Base-by-base conservation (phyloP, 139 green algal species). In the Chlamydomonas urium region DNA sequence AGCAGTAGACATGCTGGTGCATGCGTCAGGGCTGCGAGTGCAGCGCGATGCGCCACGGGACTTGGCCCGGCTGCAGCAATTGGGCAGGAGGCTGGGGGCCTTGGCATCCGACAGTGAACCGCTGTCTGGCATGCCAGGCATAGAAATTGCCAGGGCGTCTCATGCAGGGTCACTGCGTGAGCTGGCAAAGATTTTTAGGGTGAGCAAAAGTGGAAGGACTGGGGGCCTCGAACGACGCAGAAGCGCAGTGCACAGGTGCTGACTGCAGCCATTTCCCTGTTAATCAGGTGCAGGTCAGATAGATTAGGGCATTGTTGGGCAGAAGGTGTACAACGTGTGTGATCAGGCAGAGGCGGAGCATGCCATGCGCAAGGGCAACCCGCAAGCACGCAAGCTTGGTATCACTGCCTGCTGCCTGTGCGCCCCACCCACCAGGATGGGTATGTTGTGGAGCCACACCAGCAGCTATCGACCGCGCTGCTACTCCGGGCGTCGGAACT, bases 401-500 rank as follows among this genome's bases (percentile, higher is more conserved):
- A 32, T 24, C 3, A n/a, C 21, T 70, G 33, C 24, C 14, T 53
- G 21, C 5, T 33, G 21, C 14, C 32, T 66, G 26, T 69, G 42
- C 34, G 8, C 1, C 23, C 33, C 28, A 45, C 6, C n/a, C 10
- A 29, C 32, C 38, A 35, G 38, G 23, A 61, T 28, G 33, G 62
- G 33, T 33, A 53, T 53, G 32, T 14, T 28, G 38, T 71, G n/a
- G 6, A 56, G 59, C n/a, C 38, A 23, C 38, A 73, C 47, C 21
- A 50, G 31, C 42, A 63, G 36, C 34, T 26, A 21, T 31, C 45
- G 3, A 23, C 23, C 48, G 34, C 83, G 57, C 81, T 97, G 47
- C 83, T 93, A 57, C 75, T 67, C 0, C n/a, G 38, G 4, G 86
- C 92, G 34, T 83, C 90, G 24, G 78, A 82, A 10, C 38, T 79